Evolutionary conservation across 441 rosid species (phyloP), one percentile per base, ranked within the genome.

Genomic region (Gossypium trilobum): DNA sequence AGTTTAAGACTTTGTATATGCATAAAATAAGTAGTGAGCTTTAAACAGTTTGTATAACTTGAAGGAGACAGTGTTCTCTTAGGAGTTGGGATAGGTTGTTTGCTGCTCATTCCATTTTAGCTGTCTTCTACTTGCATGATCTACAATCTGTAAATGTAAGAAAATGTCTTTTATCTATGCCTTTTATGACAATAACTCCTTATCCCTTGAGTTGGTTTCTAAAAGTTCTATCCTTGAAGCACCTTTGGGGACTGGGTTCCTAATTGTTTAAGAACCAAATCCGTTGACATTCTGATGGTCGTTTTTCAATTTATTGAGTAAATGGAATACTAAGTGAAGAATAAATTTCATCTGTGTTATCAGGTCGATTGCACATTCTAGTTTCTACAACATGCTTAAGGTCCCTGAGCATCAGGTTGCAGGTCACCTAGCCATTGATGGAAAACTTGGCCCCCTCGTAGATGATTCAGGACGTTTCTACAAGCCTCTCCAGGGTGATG

Each of bases 321-420:
- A 22, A 11, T 55, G 14, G 9, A 17, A 16, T 33, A 25, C 27
- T 48, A 22, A 42, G 46, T 16, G 39, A 62, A 65, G 55, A 67
- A 65, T 44, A 68, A 23, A 23, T 56, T 68, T 51, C 51, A 36
- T 60, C 22, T 59, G 44, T 68, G 44, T 10, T 25, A 8, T 75
- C 36, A 70, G 75, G 42, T 74, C 23, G 16, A 25, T 67, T 36
- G 9, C 5, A 56, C 59, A 33, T 10, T 63, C 36, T 20, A 1
- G 64, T 56, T 20, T 72, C 36, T 5, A 4, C 70, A 80, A 52
- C 76, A 95, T 92, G 99, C 84, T 95, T 55, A 90, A 84, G 78
- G 78, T 78, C 60, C 99, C 98, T 42, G 94, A 91, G 29, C 98
- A 93, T 82, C 98, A 95, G 70, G 98, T 95, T 72, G 99, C 97